Base-by-base conservation (phyloP, 495 filamentous ascomycete species). In the Hypoxylon subgilvum region DNA sequence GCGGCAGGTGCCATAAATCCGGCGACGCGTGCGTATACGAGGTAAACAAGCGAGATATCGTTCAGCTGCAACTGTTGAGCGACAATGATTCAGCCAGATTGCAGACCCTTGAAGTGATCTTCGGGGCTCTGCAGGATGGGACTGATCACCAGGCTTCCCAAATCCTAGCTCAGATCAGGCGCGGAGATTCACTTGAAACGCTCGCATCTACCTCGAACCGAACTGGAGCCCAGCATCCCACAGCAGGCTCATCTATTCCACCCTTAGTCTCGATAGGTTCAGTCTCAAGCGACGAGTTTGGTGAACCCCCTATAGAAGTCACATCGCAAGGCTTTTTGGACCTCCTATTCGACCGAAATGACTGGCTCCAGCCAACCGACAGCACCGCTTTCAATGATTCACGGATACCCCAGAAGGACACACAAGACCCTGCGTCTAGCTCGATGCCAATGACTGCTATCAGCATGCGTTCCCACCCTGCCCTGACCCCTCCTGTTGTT, bases 31-130 rank as follows among this genome's bases (percentile, higher is more conserved):
- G 59, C 16, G 14, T 57, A 34, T 63, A 63, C 59, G 52, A 63
- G 43, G 52, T 52, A n/a, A 63, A 63, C 41, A 52, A 50, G 32
- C 41, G 59, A 16, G 59, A 63, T 27, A 63, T 63, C n/a, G 41
- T 31, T 14, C 47, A 39, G 39, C 12, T 63, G 13, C 59, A 63
- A 28, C 36, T 63, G 4, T 17, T 63, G 13, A 63, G 52, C 47
- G 59, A 63, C 35, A 19, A 22, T 34, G 59, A 57, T 12, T 18
- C 42, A n/a, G 36, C 59, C 22, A 57, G 47, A 38, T 18, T 63
- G 7, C 59, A 63, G 41, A 48, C 13, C 13, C 46, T 57, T 30
- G 47, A 63, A 23, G 1, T 43, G 0, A 9, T 57, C 1, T 57
- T 57, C 38, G 59, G 40, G n/a, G 13, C 17, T 14, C 17, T 63